A percentile compares a stretch with the other conserved stretches of the same genome.
phyloP scores from a whole-genome alignment of 768 basidiomycete species.

The Porphyrellus cyaneotinctus region DNA sequence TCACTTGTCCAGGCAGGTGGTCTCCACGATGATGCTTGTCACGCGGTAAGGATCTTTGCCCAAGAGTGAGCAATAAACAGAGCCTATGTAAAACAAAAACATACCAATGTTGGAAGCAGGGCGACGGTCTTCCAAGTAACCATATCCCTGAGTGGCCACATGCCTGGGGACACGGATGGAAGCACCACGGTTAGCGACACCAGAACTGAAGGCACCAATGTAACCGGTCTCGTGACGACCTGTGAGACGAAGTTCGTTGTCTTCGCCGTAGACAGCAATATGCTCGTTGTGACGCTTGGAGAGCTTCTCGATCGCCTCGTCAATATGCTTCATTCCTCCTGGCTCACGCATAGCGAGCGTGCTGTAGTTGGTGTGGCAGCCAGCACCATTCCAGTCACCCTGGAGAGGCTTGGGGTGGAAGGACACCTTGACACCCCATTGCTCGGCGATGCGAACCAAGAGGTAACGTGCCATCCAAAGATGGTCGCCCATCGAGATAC shows the following conservation, averaged over 20 bases:
- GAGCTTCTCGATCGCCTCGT: slow-evolving; percentile 92
- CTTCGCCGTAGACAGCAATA: slow-evolving; percentile 96
- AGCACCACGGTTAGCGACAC: slow-evolving; percentile 96
- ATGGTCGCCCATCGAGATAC: slow-evolving; percentile 98
- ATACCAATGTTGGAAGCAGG: slow-evolving; percentile 97
- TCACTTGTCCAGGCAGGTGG: slow-evolving; percentile 68
- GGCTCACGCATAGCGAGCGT: slow-evolving; percentile 92
- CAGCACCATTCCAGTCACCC: slow-evolving; percentile 99
- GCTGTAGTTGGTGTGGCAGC: slow-evolving; percentile 97
- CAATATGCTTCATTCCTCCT: slow-evolving; percentile 89
- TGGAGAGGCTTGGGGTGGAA: slow-evolving; percentile 98
- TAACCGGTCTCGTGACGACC: slow-evolving; percentile 98
- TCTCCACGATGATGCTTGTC: slow-evolving; percentile 84
- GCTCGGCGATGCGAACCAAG: slow-evolving; percentile 92
- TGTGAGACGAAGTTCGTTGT: slow-evolving; percentile 94
- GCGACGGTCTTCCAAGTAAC: slow-evolving; percentile 94
- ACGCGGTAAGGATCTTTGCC: slow-evolving; percentile 88
- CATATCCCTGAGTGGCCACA: slow-evolving; percentile 88
- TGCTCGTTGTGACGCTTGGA: slow-evolving; percentile 88
- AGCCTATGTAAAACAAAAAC: not conserved
- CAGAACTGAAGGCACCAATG: slow-evolving; percentile 86
- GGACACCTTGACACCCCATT: slow-evolving; percentile 95
- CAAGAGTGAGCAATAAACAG: slow-evolving; percentile 3
- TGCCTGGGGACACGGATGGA: slow-evolving; percentile 95
- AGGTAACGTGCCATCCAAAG: slow-evolving; percentile 99